Conservation (phyloP, 202 grass and related monocot genomes). For the Miscanthus sacchariflorus region DNA sequence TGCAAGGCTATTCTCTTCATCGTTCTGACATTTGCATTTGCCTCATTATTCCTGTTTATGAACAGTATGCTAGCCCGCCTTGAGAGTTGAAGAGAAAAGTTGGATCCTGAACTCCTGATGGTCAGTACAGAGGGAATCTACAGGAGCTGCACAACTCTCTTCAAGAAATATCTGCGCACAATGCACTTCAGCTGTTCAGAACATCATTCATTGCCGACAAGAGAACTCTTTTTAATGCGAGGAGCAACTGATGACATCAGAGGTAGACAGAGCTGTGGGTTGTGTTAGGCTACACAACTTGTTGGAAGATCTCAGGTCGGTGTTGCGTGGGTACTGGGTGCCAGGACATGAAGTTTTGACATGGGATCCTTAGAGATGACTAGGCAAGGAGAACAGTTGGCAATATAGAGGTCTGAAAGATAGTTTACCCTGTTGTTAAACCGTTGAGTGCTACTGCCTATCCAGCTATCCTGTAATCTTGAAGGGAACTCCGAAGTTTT, state of each 20-base stretch:
- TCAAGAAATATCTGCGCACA: constrained; percentile 46
- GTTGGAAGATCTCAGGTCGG: constrained; percentile 34
- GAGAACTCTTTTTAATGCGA: not conserved
- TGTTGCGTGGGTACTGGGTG: constrained; percentile 34
- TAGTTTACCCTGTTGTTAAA: not conserved
- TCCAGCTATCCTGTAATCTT: not conserved
- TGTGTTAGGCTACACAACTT: constrained; percentile 35
- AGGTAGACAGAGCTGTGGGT: not conserved
- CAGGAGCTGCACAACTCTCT: constrained; percentile 39
- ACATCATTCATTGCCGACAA: not conserved
- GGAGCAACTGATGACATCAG: too few relatives aligned
- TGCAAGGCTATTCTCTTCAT: not conserved
- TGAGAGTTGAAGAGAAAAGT: constrained; percentile 37
- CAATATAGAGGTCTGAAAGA: not conserved
- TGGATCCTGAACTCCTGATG: constrained; percentile 20
- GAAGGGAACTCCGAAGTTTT: not conserved
- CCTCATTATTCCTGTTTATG: constrained; percentile 18
- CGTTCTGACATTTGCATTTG: not conserved
- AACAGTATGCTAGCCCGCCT: constrained; percentile 55
- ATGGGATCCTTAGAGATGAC: not conserved
- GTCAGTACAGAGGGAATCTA: constrained; percentile 40
- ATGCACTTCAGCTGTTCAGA: constrained; percentile 45
- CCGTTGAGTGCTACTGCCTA: not conserved
- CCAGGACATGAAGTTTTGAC: constrained; percentile 36
- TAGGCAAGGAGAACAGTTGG: not conserved